These are phyloP conservation scores for Colletotrichum somersetense DNA, from an alignment of 2,329 filamentous ascomycete species.

Conservation along the genomic window DNA sequence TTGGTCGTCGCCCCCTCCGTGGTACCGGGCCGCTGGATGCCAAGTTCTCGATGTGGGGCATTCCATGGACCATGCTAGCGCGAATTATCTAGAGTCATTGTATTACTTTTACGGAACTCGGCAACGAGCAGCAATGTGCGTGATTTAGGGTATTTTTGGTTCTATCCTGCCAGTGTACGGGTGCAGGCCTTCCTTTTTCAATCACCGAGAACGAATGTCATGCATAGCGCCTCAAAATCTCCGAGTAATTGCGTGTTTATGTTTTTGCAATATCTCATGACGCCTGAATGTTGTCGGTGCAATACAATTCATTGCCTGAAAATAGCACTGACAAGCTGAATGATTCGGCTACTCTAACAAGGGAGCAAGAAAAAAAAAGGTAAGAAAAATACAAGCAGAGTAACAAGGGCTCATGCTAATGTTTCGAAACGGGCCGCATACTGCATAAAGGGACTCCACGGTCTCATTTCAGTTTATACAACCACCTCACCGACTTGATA, in stretches of 20 bases:
- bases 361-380: neutral
- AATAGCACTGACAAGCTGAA: neutral
- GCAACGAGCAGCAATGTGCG: neutral
- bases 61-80: neutral
- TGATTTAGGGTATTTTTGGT: neutral
- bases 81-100: neutral
- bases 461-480: neutral
- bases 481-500: no score
- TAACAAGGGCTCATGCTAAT: neutral
- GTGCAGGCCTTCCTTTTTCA: neutral
- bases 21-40: neutral
- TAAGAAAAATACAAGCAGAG: neutral
- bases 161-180: neutral
- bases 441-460: neutral
- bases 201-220: neutral
- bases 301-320: neutral
- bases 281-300: neutral
- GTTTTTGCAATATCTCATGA: neutral
- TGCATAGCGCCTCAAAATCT: neutral
- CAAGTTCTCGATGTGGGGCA: neutral
- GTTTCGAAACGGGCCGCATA: neutral
- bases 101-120: neutral
- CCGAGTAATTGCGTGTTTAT: neutral
- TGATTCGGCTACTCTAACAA: no score
- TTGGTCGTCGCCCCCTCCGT: neutral